Conservation (phyloP, 164 flowering plant species). For the Platanus orientalis region DNA sequence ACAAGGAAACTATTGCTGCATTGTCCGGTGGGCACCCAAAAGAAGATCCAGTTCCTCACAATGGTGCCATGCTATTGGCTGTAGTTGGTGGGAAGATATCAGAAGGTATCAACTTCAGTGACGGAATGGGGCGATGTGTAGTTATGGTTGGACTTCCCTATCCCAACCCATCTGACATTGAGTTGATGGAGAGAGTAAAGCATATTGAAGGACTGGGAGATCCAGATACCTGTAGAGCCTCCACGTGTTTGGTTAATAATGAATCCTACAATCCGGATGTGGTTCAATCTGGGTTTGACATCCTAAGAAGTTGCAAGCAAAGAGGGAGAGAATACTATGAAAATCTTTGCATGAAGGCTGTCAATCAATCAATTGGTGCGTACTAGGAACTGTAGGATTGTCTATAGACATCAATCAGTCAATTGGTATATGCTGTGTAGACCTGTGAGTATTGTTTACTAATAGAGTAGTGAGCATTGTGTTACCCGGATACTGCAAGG, state of each 20-base stretch:
- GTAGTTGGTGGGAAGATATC: constrained; percentile 97
- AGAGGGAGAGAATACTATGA: constrained; percentile 94
- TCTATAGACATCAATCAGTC: not conserved
- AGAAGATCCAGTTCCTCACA: constrained; percentile 30
- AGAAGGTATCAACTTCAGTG: constrained; percentile 96
- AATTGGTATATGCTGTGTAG: too few species aligned
- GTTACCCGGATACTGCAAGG: too few species aligned
- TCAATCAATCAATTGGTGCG: constrained; percentile 94
- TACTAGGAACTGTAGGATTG: constrained; percentile 5
- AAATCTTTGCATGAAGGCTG: constrained; percentile 98
- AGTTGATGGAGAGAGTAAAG: constrained; percentile 82
- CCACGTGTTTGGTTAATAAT: constrained; percentile 9
- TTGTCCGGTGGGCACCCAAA: constrained; percentile 20
- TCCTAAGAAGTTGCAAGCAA: constrained; percentile 71
- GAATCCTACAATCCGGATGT: constrained; percentile 30
- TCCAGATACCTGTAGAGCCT: constrained; percentile 13
- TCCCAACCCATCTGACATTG: constrained; percentile 88
- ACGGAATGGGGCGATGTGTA: constrained; percentile 93
- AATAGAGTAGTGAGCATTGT: too few species aligned
- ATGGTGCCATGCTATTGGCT: constrained; percentile 84
- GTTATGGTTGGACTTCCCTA: constrained; percentile 98
- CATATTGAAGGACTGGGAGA: constrained; percentile 70
- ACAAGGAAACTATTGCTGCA: constrained; percentile 58
- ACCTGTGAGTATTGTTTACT: too few species aligned
- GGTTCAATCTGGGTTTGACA: constrained; percentile 54